Evolutionary conservation across 148 eudicot species (phyloP), one percentile per base, ranked within the genome.

Genomic region (Rhododendron ovatum): DNA sequence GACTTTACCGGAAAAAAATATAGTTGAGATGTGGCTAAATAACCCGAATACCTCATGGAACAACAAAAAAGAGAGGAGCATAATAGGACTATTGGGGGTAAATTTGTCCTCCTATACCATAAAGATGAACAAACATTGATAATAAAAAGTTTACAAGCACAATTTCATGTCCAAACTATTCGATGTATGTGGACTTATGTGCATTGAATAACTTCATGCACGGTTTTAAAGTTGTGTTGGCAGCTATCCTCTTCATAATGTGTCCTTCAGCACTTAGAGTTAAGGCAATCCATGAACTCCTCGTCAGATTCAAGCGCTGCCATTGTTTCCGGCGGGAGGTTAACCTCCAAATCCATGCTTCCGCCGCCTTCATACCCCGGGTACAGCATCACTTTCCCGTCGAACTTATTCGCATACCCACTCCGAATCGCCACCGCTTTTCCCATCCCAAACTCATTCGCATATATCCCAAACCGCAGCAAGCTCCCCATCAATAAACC

Each of bases 341-440:
- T 86, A 24, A 89, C 57, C 85, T 89, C 90, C 59, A 89, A 59
- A 77, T 86, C 88, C 88, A 89, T 86, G 86, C 88, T 86, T 5
- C 76, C 82, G 7, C 80, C 87, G 4, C 85, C 85, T 84, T 84
- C 88, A 22, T 0, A 20, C 37, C 90, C 90, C 5, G 88, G 88
- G 61, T 84, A 89, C n/a, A 89, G 10, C 5, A 82, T 14, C 18
- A 86, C 84, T 51, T 86, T 89, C 85, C 90, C 90, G 78, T 89
- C 87, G 24, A 81, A 81, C 47, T 89, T 89, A 69, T 89, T 84
- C 20, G 87, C 85, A 28, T 73, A 84, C 10, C 88, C 88, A 63
- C 90, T 86, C 3, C 82, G 84, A 84, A 84, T 30, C 14, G 90
- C 90, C 51, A 89, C 53, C 4, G 85, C 90, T 51, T 84, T 89